Percentiles rank a stretch among this genome's conserved stretches.
Evolutionary conservation across 2,329 filamentous ascomycete species (phyloP).

Genomic region (Monilinia vaccinii-corymbosi): DNA sequence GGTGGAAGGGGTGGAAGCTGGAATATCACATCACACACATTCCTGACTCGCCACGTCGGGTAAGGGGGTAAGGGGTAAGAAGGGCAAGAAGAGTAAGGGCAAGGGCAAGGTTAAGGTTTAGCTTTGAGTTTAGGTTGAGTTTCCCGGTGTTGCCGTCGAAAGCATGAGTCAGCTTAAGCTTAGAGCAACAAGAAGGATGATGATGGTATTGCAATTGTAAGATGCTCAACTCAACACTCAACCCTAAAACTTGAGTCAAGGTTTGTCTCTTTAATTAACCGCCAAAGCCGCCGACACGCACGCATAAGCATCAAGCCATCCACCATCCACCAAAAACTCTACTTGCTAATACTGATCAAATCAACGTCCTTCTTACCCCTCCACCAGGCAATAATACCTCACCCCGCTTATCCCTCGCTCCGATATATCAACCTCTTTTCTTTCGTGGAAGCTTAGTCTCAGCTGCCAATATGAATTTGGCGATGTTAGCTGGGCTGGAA

Average conservation of each 20-base stretch:
- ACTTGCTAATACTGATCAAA: background rate
- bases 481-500: too few relatives aligned
- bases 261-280: too few relatives aligned
- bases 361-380: conserved; percentile 1
- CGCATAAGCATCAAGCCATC: background rate
- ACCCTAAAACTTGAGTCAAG: too few relatives aligned
- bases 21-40: background rate
- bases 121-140: too few relatives aligned
- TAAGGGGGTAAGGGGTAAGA: too few relatives aligned
- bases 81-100: too few relatives aligned
- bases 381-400: background rate
- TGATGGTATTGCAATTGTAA: too few relatives aligned
- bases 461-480: conserved; percentile 7
- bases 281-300: background rate
- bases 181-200: too few relatives aligned
- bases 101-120: too few relatives aligned
- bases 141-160: background rate
- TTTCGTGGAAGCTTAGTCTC: background rate
- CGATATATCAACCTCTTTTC: background rate
- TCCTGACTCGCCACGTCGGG: conserved; percentile 1
- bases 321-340: too few relatives aligned
- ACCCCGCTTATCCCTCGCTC: background rate
- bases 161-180: too few relatives aligned
- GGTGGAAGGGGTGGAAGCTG: background rate
- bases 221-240: too few relatives aligned